A percentile compares a stretch with the other conserved stretches of the same genome.
Conservation (phyloP, 768 basidiomycete genomes). For the Botryobasidium botryosum region DNA sequence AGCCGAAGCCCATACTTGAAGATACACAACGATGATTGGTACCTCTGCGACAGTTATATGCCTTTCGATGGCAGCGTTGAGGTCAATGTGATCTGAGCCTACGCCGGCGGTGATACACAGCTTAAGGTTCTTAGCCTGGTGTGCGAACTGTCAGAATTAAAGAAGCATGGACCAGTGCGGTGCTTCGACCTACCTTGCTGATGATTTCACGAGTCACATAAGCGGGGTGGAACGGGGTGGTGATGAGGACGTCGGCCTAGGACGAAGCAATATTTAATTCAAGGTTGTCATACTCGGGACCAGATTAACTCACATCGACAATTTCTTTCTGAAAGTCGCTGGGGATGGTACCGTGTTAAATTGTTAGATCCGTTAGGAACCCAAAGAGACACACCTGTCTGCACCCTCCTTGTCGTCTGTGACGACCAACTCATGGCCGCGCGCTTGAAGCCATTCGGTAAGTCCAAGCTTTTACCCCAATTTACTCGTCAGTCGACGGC, state of each 20-base stretch:
- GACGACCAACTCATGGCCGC: slow-evolving; percentile 64
- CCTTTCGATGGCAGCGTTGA: slow-evolving; percentile 70
- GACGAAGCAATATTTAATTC: background rate
- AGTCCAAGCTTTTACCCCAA: slow-evolving; percentile 44
- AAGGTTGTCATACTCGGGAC: background rate
- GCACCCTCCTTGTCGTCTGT: slow-evolving; percentile 72
- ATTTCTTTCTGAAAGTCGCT: slow-evolving; percentile 74
- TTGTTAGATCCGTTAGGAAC: too few species aligned
- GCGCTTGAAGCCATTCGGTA: slow-evolving; percentile 43
- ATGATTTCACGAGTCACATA: too few species aligned
- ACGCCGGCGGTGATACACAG: slow-evolving; percentile 83
- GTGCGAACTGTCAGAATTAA: slow-evolving; percentile 4
- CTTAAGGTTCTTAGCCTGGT: slow-evolving; percentile 74
- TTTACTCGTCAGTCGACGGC: background rate
- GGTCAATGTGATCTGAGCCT: slow-evolving; percentile 79
- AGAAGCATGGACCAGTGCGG: slow-evolving; percentile 1
- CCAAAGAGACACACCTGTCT: slow-evolving; percentile 16
- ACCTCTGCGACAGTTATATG: slow-evolving; percentile 68
- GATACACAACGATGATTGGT: too few species aligned
- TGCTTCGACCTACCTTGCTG: slow-evolving; percentile 32
- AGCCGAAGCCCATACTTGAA: too few species aligned
- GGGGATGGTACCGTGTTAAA: too few species aligned
- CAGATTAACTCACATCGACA: slow-evolving; percentile 54
- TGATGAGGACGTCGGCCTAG: slow-evolving; percentile 65
- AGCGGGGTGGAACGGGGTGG: slow-evolving; percentile 66